Base-by-base conservation (phyloP, 257 asterid species). In the Plantago elongata region DNA sequence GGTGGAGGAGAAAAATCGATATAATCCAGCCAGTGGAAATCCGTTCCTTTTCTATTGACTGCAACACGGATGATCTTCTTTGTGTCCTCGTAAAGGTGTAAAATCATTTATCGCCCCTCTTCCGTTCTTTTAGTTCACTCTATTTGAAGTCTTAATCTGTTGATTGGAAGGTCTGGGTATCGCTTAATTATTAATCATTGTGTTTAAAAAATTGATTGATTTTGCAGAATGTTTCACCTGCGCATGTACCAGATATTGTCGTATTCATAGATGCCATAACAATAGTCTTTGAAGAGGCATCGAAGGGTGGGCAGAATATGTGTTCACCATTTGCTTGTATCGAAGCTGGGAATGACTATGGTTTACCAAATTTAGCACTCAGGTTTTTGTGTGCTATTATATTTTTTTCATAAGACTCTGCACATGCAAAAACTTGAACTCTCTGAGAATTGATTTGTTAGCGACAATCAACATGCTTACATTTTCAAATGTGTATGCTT, bases 1-100 rank as follows among this genome's bases (percentile, higher is more conserved):
- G 88, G 75, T 93, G 99, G 97, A 85, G 93, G 84, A 85, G 84
- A 79, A 93, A 93, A 78, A 79, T 93, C 46, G 94, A 93, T 76
- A 72, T 93, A 74, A 85, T 93, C 74, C 95, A 90, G 68, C 99
- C 97, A 43, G 80, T 93, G 54, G 94, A 90, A 76, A 90, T 93
- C 54, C 74, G 45, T 75, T 82, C 95, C 60, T 72, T 75, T 75
- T 83, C 96, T 66, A 79, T 93, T 69, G 81, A 93, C 65, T 90
- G 99, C 94, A 87, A 87, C 69, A 79, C 95, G 5, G 95, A 90
- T 71, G 95, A 93, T 75, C 94, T 93, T 79, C 83, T 93, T 54
- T 93, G 96, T 54, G 97, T 90, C 63, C 90, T 81, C 69, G 87
- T 93, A 64, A 87, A 90, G 92, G 99, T 85, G 60, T 73, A 60